Percentiles rank a stretch among this genome's conserved stretches.
Evolutionary conservation across 768 basidiomycete species (phyloP).

Genomic region (Collybia sordida): DNA sequence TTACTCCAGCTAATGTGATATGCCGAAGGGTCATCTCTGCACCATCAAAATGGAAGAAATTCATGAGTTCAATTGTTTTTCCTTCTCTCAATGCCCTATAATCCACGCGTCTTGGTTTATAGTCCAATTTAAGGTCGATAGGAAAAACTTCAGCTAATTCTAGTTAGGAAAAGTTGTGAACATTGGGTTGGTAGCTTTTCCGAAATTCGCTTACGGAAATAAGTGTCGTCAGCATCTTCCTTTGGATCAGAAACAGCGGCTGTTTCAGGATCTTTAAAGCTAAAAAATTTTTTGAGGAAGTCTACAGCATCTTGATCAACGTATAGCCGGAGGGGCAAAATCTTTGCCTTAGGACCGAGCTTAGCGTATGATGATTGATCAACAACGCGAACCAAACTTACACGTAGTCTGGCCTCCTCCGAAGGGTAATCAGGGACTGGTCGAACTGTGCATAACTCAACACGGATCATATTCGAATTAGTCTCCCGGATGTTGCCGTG

Average conservation of each 20-base stretch:
- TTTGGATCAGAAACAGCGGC: conserved; percentile 27
- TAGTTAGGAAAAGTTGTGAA: conserved; percentile 21
- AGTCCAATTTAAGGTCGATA: conserved; percentile 93
- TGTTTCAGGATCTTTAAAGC: conserved; percentile 69
- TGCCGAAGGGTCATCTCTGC: conserved; percentile 97
- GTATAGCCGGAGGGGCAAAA: conserved; percentile 87
- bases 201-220: conserved; percentile 60
- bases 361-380: neutral
- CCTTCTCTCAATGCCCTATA: conserved; percentile 90
- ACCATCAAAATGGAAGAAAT: conserved; percentile 99
- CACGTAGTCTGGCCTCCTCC: conserved; percentile 79
- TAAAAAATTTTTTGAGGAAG: conserved; percentile 95
- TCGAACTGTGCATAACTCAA: conserved; percentile 74
- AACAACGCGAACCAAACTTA: conserved; percentile 33
- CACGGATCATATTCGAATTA: conserved; percentile 89
- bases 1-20: conserved; percentile 86
- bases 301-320: conserved; percentile 99
- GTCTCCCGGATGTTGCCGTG: conserved; percentile 89
- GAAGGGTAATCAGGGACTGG: conserved; percentile 66
- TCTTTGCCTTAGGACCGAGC: conserved; percentile 63
- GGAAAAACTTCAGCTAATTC: conserved; percentile 96
- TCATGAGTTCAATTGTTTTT: conserved; percentile 95
- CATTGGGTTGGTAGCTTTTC: neutral
- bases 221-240: conserved; percentile 52
- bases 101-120: conserved; percentile 96